These are phyloP conservation scores for Crucihimalaya himalaica DNA, from an alignment of 345 rosid genomes.

Conservation along the genomic window DNA sequence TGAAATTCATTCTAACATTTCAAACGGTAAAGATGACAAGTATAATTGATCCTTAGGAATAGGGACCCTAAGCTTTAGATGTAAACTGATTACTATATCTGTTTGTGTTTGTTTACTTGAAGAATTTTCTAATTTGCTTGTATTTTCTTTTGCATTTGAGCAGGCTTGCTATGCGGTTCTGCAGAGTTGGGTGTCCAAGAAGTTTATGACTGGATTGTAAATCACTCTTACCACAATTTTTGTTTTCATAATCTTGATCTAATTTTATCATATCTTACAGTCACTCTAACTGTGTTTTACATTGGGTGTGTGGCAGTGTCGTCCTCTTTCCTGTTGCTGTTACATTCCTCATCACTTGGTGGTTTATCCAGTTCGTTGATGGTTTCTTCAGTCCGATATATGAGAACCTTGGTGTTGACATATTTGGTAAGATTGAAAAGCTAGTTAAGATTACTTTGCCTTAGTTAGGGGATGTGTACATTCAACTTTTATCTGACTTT, in stretches of 20 bases:
- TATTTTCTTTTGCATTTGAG: conserved; percentile 23
- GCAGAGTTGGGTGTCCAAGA: conserved; percentile 90
- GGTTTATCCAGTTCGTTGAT: conserved; percentile 84
- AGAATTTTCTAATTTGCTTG: background rate
- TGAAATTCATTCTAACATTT: too few relatives aligned
- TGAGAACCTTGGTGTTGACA: conserved; percentile 69
- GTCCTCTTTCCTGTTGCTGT: conserved; percentile 88
- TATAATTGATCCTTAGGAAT: conserved; percentile 4
- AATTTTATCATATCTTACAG: background rate
- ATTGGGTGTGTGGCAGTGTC: conserved; percentile 53
- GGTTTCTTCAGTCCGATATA: conserved; percentile 86
- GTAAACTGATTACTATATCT: background rate
- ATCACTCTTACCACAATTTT: background rate
- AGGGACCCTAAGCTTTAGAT: background rate
- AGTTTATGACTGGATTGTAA: conserved; percentile 95
- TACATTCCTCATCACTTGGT: conserved; percentile 82
- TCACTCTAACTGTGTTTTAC: background rate
- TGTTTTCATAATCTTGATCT: background rate
- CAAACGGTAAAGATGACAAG: too few relatives aligned
- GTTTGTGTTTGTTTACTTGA: background rate
- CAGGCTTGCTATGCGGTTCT: conserved; percentile 86
- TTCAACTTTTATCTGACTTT: background rate
- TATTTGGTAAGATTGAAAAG: conserved; percentile 61
- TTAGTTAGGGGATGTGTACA: background rate
- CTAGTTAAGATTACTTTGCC: background rate